Conservation (phyloP, 2,329 filamentous ascomycete species). For the Xylaria sp. region DNA sequence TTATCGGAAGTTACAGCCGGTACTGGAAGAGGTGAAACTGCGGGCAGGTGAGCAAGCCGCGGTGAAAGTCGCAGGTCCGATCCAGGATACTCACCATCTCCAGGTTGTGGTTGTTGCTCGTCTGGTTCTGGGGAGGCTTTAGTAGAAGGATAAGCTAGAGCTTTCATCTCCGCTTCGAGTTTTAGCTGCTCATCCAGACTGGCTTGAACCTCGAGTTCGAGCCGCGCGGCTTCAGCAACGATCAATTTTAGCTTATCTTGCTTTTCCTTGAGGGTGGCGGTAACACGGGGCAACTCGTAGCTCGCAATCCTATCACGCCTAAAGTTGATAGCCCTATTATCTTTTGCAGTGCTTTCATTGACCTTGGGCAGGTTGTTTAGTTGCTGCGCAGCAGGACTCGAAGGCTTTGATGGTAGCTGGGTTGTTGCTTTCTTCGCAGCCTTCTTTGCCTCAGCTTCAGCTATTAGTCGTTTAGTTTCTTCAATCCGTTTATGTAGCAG, state of each 20-base stretch:
- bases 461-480: slow-evolving; percentile 68
- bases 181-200: slow-evolving; percentile 50
- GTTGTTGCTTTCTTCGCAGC: slow-evolving; percentile 43
- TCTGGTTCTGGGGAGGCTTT: slow-evolving; percentile 24
- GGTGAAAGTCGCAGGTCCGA: slow-evolving; percentile 8
- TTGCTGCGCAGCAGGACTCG: slow-evolving; percentile 33
- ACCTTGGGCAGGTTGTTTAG: slow-evolving; percentile 32
- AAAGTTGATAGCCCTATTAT: slow-evolving; percentile 30
- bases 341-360: slow-evolving; percentile 27
- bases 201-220: slow-evolving; percentile 60
- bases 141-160: slow-evolving; percentile 48
- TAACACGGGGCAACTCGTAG: slow-evolving; percentile 54
- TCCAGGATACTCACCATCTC: slow-evolving; percentile 35
- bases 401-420: slow-evolving; percentile 41
- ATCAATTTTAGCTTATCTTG: slow-evolving; percentile 60
- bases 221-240: slow-evolving; percentile 58
- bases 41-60: not conserved
- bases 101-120: slow-evolving; percentile 25
- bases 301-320: slow-evolving; percentile 53
- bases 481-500: slow-evolving; percentile 63
- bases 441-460: slow-evolving; percentile 67
- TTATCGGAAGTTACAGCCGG: not conserved
- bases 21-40: slow-evolving; percentile 11
- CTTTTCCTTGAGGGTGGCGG: slow-evolving; percentile 57
- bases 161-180: slow-evolving; percentile 49